These are phyloP conservation scores for Mucor velutinosus DNA, from an alignment of 371 early-diverging fungal species.

Conservation along the genomic window DNA sequence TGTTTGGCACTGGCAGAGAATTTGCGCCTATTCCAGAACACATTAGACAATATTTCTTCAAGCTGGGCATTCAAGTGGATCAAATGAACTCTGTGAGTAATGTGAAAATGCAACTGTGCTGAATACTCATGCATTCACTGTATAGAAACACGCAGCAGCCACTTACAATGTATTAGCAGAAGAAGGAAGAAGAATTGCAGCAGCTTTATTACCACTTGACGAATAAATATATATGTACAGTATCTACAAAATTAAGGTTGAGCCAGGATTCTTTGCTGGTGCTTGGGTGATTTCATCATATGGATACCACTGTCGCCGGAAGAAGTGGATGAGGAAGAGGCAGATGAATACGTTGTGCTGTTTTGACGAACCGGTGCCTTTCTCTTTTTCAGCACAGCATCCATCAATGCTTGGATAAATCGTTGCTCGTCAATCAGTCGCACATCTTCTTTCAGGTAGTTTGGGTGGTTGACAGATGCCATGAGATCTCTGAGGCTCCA, in stretches of 20 bases:
- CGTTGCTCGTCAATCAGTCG: constrained; percentile 25
- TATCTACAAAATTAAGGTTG: constrained; percentile 1
- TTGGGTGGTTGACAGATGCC: constrained; percentile 12
- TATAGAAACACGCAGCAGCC: constrained; percentile 63
- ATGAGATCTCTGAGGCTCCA: constrained; percentile 47
- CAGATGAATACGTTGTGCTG: background rate
- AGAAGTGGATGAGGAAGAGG: background rate
- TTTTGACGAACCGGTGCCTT: constrained; percentile 4
- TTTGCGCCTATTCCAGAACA: constrained; percentile 58
- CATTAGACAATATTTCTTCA: constrained; percentile 51
- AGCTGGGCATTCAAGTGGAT: constrained; percentile 63
- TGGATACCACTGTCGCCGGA: constrained; percentile 4
- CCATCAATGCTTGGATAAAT: constrained; percentile 26
- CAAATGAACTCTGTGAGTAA: constrained; percentile 63
- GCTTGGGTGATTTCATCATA: background rate
- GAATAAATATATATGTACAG: constrained; percentile 3
- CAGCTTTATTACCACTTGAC: constrained; percentile 56
- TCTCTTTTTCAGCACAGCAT: constrained; percentile 20
- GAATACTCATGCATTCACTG: background rate
- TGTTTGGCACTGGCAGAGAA: constrained; percentile 60
- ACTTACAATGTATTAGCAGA: constrained; percentile 67
- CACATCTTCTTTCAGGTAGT: constrained; percentile 10
- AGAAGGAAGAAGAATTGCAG: constrained; percentile 65
- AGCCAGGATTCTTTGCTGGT: constrained; percentile 6
- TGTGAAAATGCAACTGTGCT: background rate